Conservation (phyloP, 2,329 filamentous ascomycete species). For the Aspergillus calidoustus region DNA sequence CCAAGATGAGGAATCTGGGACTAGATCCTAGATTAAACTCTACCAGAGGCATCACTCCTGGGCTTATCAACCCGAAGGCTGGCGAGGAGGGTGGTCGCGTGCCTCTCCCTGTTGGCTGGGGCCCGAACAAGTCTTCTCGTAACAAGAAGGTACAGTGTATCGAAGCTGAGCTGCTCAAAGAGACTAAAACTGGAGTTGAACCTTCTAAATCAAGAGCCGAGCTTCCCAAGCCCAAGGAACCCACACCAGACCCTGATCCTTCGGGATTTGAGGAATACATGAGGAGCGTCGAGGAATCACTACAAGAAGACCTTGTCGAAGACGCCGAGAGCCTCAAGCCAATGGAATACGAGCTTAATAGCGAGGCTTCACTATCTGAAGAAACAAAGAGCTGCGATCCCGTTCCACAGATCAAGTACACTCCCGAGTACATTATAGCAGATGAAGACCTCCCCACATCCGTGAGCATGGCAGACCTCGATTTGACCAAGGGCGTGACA, state of each 20-base stretch:
- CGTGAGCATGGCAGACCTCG: conserved; percentile 8
- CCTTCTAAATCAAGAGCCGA: too few relatives aligned
- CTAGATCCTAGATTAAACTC: conserved; percentile 22
- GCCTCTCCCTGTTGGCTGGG: conserved; percentile 15
- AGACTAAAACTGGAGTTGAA: not conserved
- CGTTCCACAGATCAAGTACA: not conserved
- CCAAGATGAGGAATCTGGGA: conserved; percentile 12
- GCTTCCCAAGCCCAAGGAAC: not conserved
- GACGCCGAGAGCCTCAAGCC: not conserved
- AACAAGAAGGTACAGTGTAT: not conserved
- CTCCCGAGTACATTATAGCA: conserved; percentile 2
- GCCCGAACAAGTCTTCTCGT: not conserved
- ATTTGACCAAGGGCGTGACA: conserved; percentile 9
- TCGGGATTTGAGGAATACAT: not conserved
- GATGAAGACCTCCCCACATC: conserved; percentile 10
- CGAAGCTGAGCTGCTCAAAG: not conserved
- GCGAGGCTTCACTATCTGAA: not conserved
- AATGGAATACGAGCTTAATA: not conserved
- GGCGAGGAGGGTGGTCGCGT: conserved; percentile 29
- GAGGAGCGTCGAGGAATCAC: not conserved
- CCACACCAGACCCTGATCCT: not conserved
- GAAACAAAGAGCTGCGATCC: not conserved
- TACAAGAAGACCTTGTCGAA: not conserved
- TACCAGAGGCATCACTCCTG: conserved; percentile 30
- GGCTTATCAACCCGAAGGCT: conserved; percentile 23